A percentile compares a stretch with the other conserved stretches of the same genome.
Conservation (phyloP, 352 stramenopile species). For the Pythium grandisporangium region DNA sequence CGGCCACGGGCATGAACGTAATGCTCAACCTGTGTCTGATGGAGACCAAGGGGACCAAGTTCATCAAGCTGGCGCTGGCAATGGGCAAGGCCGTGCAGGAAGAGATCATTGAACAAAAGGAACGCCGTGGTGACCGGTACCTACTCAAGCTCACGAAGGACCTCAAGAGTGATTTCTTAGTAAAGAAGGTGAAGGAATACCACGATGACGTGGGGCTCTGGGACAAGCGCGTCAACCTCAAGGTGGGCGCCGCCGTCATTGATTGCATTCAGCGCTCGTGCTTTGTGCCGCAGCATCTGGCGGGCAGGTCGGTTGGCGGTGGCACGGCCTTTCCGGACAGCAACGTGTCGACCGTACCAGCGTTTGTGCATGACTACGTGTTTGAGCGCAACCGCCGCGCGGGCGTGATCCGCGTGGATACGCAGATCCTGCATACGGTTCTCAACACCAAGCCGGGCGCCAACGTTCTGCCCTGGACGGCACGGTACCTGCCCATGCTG, state of each 20-base stretch:
- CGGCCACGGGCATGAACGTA: conserved; percentile 50
- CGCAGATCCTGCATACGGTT: conserved; percentile 40
- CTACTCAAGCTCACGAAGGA: conserved; percentile 12
- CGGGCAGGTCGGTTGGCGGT: conserved; percentile 18
- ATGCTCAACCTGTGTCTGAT: conserved; percentile 66
- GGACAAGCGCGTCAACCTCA: conserved; percentile 84
- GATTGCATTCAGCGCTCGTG: conserved; percentile 77
- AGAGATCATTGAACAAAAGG: conserved; percentile 58
- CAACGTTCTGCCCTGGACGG: conserved; percentile 69
- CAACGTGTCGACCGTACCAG: too few species aligned
- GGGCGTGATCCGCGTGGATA: conserved; percentile 69
- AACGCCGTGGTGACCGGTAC: conserved; percentile 19
- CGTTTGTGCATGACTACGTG: conserved; percentile 73
- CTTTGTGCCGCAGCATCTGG: conserved; percentile 40
- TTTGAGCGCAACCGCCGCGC: conserved; percentile 74
- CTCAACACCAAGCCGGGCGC: conserved; percentile 37
- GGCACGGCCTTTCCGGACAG: conserved; percentile 19
- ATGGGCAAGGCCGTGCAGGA: conserved; percentile 75
- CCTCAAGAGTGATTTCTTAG: conserved; percentile 20
- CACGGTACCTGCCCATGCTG: conserved; percentile 94
- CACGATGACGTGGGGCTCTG: conserved; percentile 75
- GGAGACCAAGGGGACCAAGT: conserved; percentile 61
- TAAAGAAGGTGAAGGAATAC: conserved; percentile 47
- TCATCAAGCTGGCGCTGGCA: conserved; percentile 67
- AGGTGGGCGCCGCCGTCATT: conserved; percentile 78